A percentile compares a stretch with the other conserved stretches of the same genome.
Conservation (phyloP, 495 filamentous ascomycete species). For the Penicillium waksmanii region DNA sequence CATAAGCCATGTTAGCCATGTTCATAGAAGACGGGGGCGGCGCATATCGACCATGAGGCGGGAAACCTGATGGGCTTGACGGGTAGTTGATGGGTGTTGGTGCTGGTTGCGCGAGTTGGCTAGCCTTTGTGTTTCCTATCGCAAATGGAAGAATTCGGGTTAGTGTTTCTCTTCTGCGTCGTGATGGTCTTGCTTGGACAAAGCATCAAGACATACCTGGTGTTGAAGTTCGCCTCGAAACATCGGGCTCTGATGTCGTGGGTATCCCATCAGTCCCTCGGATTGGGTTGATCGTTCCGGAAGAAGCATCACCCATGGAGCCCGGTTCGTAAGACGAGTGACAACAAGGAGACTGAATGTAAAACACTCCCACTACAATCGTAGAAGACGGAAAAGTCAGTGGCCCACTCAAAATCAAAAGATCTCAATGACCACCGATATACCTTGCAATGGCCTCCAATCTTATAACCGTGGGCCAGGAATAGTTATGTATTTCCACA, state of each 20-base stretch:
- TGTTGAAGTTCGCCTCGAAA: slow-evolving; percentile 12
- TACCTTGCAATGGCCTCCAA: background rate
- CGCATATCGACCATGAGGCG: slow-evolving; percentile 33
- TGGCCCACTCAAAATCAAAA: slow-evolving; percentile 2
- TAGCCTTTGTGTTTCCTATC: slow-evolving; percentile 22
- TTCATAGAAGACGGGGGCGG: slow-evolving; percentile 39
- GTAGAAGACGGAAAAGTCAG: slow-evolving; percentile 6
- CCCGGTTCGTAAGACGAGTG: slow-evolving; percentile 16
- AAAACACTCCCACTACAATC: background rate
- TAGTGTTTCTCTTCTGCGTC: slow-evolving; percentile 8
- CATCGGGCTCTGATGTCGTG: slow-evolving; percentile 22
- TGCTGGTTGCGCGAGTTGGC: slow-evolving; percentile 24
- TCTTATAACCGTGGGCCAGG: background rate
- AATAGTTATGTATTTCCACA: background rate
- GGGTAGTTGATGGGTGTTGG: slow-evolving; percentile 29
- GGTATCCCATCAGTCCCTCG: slow-evolving; percentile 24
- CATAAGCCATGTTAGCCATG: slow-evolving; percentile 50
- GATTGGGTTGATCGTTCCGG: slow-evolving; percentile 28
- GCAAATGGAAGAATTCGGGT: slow-evolving; percentile 12
- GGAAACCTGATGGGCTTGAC: slow-evolving; percentile 26
- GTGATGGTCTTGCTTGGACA: background rate
- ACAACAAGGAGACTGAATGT: background rate
- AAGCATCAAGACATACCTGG: slow-evolving; percentile 31
- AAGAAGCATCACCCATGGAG: slow-evolving; percentile 42
- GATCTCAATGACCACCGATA: slow-evolving; percentile 4